phyloP scores from a whole-genome alignment of 768 basidiomycete species.

The Fomitopsis pulvina region DNA sequence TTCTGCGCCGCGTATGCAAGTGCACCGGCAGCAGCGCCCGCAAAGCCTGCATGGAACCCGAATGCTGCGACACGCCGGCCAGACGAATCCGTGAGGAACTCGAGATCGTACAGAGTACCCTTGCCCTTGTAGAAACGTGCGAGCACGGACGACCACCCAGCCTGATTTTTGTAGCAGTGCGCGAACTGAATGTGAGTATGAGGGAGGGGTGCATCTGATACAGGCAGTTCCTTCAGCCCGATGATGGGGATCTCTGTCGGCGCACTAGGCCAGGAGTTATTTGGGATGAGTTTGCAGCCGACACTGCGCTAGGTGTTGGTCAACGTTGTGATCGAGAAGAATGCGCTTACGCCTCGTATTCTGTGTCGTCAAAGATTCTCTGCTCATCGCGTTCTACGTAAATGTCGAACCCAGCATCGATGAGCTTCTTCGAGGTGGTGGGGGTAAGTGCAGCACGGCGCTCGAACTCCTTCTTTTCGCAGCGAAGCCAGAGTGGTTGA shows the following conservation, averaged over 20 bases:
- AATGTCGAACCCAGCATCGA: slow-evolving; percentile 87
- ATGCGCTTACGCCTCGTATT: slow-evolving; percentile 80
- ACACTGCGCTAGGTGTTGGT: slow-evolving; percentile 43
- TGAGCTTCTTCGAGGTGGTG: slow-evolving; percentile 78
- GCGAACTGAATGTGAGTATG: slow-evolving; percentile 99
- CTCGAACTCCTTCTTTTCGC: slow-evolving; percentile 96
- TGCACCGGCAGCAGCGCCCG: slow-evolving; percentile 91
- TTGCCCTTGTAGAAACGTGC: slow-evolving; percentile 77
- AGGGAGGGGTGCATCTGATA: slow-evolving; percentile 71
- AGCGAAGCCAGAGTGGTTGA: slow-evolving; percentile 82
- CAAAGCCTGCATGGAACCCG: slow-evolving; percentile 97
- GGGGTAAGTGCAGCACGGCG: slow-evolving; percentile 90
- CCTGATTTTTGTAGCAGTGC: slow-evolving; percentile 95
- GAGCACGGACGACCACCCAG: slow-evolving; percentile 84
- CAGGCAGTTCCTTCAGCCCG: slow-evolving; percentile 93
- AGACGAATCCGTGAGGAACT: slow-evolving; percentile 80
- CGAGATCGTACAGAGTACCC: slow-evolving; percentile 89
- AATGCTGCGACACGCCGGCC: slow-evolving; percentile 96
- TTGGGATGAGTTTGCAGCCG: slow-evolving; percentile 81
- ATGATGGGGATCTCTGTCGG: slow-evolving; percentile 74
- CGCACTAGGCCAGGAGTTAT: slow-evolving; percentile 86
- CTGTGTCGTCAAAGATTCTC: slow-evolving; percentile 88
- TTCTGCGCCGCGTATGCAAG: slow-evolving; percentile 70
- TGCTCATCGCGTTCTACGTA: slow-evolving; percentile 90
- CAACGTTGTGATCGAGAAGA: neutral